These are phyloP conservation scores for Papiliotrema laurentii DNA, from an alignment of 1,284 basidiomycete genomes.

Conservation along the genomic window DNA sequence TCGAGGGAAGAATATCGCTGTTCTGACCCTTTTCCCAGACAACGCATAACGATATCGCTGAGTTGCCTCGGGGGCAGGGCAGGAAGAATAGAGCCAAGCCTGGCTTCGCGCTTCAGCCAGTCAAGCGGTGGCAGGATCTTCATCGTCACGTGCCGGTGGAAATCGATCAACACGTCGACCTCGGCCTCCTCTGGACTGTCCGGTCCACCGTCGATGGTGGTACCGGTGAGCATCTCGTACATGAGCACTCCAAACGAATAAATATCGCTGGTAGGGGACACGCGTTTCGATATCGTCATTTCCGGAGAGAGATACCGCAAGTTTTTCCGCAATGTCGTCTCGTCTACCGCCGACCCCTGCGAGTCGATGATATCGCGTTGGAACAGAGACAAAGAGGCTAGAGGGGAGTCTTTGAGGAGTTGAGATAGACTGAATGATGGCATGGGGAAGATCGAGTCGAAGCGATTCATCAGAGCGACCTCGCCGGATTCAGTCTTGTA, in stretches of 20 bases:
- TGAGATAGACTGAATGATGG: constrained; percentile 12
- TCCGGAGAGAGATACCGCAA: constrained; percentile 40
- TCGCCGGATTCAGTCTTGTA: background rate
- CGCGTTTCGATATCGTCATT: constrained; percentile 19
- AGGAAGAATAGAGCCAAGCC: constrained; percentile 5
- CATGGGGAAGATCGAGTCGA: constrained; percentile 14
- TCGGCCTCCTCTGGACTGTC: constrained; percentile 19
- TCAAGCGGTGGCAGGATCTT: constrained; percentile 19
- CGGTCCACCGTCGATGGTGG: constrained; percentile 29
- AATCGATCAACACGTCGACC: constrained; percentile 29
- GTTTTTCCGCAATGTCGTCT: constrained; percentile 9
- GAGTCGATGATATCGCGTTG: constrained; percentile 17
- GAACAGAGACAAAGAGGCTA: constrained; percentile 15
- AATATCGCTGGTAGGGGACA: constrained; percentile 28
- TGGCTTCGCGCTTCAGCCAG: constrained; percentile 16
- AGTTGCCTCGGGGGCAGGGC: constrained; percentile 25
- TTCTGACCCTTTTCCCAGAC: constrained; percentile 31
- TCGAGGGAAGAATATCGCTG: constrained; percentile 35
- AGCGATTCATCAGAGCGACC: constrained; percentile 4
- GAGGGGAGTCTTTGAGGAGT: constrained; percentile 4
- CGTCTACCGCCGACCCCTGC: constrained; percentile 1
- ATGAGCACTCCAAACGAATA: constrained; percentile 39
- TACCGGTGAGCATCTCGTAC: constrained; percentile 35
- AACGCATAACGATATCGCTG: constrained; percentile 38
- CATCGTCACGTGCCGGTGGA: constrained; percentile 31